Base-by-base conservation (phyloP, 2,329 filamentous ascomycete genomes). In the Fusarium proliferatum region DNA sequence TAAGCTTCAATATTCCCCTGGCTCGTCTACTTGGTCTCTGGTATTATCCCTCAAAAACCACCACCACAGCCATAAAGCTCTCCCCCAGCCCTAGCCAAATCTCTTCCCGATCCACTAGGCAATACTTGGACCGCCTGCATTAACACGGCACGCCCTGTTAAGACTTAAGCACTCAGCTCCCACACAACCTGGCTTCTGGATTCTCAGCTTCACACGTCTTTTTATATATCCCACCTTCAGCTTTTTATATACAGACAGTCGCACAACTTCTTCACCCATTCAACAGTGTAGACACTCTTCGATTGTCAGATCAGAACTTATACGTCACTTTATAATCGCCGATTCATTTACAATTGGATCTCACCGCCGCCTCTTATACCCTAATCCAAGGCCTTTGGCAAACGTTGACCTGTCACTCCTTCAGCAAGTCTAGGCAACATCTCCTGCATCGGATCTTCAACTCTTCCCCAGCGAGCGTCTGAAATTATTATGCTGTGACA, bases 81-180 rank as follows among this genome's bases (percentile, higher is more conserved):
- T 48, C 64, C 70, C 67, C 71, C 60, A 58, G 61, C 55, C 61
- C 56, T 60, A 72, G 61, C 58, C 68, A 71, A 70, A 71, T 63
- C 65, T 63, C 58, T 67, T 61, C 60, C 53, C 59, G 73, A 72
- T 74, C 73, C 73, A 76, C 70, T 61, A 64, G 63, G 39, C 68
- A 57, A 72, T 74, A 53, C 46, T 69, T 61, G 67, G 65, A 63
- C 55, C 38, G 53, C 65, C 61, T 69, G 51, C 72, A 68, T 73
- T 63, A 61, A 75, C 57, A 67, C 67, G 57, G 70, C 61, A 66
- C 58, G 49, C 38, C 64, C 56, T 60, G 58, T 43, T 55, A 68
- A 58, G 72, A 72, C 49, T 69, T 70, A 69, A 72, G 55, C 64
- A 64, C 64, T 61, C 68, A 63, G 61, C 63, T 72, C 61, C 68